Evolutionary conservation across 495 filamentous ascomycete genomes (phyloP).

Genomic region (Viridothelium virens): DNA sequence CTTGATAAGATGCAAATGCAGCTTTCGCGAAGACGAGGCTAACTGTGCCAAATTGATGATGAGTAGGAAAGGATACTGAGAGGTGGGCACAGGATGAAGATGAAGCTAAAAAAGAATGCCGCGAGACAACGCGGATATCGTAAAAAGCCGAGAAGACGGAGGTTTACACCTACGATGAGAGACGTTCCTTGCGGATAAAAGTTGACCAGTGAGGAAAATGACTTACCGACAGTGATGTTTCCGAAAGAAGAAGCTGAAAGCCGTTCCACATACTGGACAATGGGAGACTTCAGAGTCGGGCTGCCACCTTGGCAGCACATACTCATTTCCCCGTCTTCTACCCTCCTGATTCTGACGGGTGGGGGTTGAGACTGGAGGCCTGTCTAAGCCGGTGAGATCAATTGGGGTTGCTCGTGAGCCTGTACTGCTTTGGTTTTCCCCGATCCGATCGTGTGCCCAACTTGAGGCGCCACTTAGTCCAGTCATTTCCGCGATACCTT

Average conservation of each 20-base stretch:
- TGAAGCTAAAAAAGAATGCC: too few species aligned
- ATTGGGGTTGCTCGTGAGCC: not conserved
- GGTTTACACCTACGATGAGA: too few species aligned
- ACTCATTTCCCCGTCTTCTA: conserved; percentile 22
- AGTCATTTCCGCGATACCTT: not conserved
- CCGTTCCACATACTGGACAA: conserved; percentile 72
- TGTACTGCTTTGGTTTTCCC: not conserved
- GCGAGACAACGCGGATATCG: too few species aligned
- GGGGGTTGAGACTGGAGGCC: not conserved
- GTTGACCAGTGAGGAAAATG: too few species aligned
- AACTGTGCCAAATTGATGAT: too few species aligned
- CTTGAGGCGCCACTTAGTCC: not conserved
- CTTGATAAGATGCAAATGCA: not conserved
- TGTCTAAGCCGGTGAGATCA: not conserved
- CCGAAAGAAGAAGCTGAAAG: conserved; percentile 78
- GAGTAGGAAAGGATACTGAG: not conserved
- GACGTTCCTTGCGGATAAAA: too few species aligned
- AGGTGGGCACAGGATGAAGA: too few species aligned
- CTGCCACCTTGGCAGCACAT: conserved; percentile 70
- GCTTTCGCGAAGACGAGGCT: not conserved
- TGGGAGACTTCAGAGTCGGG: conserved; percentile 67
- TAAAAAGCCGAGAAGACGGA: too few species aligned
- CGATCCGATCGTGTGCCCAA: not conserved
- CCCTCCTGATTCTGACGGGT: not conserved
- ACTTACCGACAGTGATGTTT: conserved; percentile 82